Evolutionary conservation across 2,329 filamentous ascomycete genomes (phyloP).

Genomic region (Mycocentrospora acerina): DNA sequence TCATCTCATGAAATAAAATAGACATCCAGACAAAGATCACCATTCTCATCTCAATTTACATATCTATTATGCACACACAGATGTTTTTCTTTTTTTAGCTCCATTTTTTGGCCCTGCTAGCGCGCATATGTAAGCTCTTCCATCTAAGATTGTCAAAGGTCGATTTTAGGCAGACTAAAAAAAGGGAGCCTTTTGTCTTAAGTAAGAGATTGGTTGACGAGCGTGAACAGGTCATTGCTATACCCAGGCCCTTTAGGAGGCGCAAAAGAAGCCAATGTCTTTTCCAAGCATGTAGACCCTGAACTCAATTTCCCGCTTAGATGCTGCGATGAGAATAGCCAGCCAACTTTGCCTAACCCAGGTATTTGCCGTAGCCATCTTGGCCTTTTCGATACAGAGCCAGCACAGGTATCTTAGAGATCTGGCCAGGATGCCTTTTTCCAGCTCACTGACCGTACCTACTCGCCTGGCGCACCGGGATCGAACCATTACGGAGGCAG

Average conservation of each 20-base stretch:
- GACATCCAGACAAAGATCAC: too few relatives aligned
- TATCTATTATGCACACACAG: too few relatives aligned
- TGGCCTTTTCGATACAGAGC: constrained; percentile 43
- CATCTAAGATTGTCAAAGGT: too few relatives aligned
- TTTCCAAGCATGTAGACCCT: constrained; percentile 6
- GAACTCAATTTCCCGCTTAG: constrained; percentile 45
- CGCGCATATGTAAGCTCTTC: too few relatives aligned
- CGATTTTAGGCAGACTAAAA: too few relatives aligned
- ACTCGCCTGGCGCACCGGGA: constrained; percentile 14
- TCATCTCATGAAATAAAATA: too few relatives aligned
- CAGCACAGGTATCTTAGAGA: constrained; percentile 41
- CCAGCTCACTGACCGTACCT: constrained; percentile 12
- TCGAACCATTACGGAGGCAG: constrained; percentile 48
- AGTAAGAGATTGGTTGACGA: too few relatives aligned
- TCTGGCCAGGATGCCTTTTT: too few relatives aligned
- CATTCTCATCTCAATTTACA: too few relatives aligned
- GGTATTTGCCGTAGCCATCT: constrained; percentile 46
- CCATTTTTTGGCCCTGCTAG: too few relatives aligned
- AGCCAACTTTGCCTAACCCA: constrained; percentile 14
- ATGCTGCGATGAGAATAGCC: constrained; percentile 39
- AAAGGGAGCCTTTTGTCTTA: too few relatives aligned
- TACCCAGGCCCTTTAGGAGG: constrained; percentile 46
- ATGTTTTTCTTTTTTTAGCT: too few relatives aligned
- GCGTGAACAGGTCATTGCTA: constrained; percentile 45
- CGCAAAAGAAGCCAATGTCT: constrained; percentile 42